Evolutionary conservation across 225 moss, liverwort and hornwort species (phyloP).

Genomic region (Physcomitrellopsis africana): DNA sequence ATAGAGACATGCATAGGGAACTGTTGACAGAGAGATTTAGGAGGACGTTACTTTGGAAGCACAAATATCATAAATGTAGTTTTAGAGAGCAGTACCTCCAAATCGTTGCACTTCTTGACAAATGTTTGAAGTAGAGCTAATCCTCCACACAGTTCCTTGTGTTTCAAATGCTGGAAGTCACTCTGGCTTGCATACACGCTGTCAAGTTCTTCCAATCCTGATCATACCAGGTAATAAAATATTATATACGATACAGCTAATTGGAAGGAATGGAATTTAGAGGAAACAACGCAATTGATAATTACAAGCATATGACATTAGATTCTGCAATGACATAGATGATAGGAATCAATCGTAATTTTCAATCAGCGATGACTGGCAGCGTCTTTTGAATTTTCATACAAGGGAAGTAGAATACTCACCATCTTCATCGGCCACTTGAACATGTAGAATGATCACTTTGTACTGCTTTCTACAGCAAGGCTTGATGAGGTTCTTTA

Average conservation of each 20-base stretch:
- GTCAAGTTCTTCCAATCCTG: conserved; percentile 58
- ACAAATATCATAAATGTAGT: background rate
- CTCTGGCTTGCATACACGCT: conserved; percentile 56
- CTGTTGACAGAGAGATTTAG: background rate
- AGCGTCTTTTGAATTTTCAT: background rate
- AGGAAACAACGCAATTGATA: too few relatives aligned
- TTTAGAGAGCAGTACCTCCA: conserved; percentile 41
- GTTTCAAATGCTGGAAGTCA: conserved; percentile 38
- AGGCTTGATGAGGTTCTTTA: conserved; percentile 72
- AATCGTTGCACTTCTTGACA: conserved; percentile 62
- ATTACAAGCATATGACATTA: too few relatives aligned
- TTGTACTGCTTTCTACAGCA: conserved; percentile 63
- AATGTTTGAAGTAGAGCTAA: conserved; percentile 59
- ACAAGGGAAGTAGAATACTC: conserved; percentile 14
- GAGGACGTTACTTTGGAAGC: background rate
- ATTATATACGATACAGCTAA: too few relatives aligned
- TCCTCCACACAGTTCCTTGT: conserved; percentile 30
- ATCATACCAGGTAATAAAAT: background rate
- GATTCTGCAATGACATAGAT: background rate
- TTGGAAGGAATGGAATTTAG: too few relatives aligned
- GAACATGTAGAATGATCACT: conserved; percentile 78
- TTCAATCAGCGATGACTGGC: background rate
- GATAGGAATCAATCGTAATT: conserved; percentile 1
- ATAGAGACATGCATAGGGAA: background rate
- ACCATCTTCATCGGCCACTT: conserved; percentile 92